These are phyloP conservation scores for Zygnema circumcarinatum DNA, from an alignment of 139 green algal genomes.

Conservation along the genomic window DNA sequence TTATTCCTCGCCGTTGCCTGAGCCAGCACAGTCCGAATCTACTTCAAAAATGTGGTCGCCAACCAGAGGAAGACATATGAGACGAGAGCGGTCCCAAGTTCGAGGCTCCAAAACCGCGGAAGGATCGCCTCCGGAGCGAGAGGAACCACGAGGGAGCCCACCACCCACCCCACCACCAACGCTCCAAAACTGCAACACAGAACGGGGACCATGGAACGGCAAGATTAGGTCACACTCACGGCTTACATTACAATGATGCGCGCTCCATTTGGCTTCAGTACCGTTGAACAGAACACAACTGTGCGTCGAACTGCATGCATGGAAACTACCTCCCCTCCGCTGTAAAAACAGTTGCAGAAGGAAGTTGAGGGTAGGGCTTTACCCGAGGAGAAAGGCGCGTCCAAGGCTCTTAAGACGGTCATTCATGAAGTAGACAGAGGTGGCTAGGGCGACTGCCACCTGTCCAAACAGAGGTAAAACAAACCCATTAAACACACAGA, in stretches of 20 bases:
- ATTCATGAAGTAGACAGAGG: slow-evolving; percentile 54
- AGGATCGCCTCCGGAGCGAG: neutral
- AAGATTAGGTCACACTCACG: neutral
- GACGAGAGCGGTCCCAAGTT: slow-evolving; percentile 38
- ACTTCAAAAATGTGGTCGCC: slow-evolving; percentile 53
- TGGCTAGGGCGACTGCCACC: slow-evolving; percentile 43
- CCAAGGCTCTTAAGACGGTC: slow-evolving; percentile 51
- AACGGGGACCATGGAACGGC: neutral
- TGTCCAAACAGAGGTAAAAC: slow-evolving; percentile 31
- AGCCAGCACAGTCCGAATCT: neutral
- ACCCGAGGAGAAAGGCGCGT: slow-evolving; percentile 52
- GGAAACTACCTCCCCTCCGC: too few relatives aligned
- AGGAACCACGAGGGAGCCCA: slow-evolving; percentile 43
- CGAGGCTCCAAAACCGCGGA: slow-evolving; percentile 34
- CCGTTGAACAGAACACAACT: too few relatives aligned
- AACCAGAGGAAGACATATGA: slow-evolving; percentile 54
- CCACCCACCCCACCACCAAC: slow-evolving; percentile 41
- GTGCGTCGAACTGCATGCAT: too few relatives aligned
- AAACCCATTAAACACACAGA: too few relatives aligned
- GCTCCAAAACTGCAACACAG: slow-evolving; percentile 28
- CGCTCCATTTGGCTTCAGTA: neutral
- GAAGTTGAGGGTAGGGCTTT: too few relatives aligned
- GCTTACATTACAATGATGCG: neutral
- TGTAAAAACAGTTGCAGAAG: too few relatives aligned
- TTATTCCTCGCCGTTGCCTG: too few relatives aligned